Conservation (phyloP, 2,329 filamentous ascomycete genomes). For the Fusarium concolor region DNA sequence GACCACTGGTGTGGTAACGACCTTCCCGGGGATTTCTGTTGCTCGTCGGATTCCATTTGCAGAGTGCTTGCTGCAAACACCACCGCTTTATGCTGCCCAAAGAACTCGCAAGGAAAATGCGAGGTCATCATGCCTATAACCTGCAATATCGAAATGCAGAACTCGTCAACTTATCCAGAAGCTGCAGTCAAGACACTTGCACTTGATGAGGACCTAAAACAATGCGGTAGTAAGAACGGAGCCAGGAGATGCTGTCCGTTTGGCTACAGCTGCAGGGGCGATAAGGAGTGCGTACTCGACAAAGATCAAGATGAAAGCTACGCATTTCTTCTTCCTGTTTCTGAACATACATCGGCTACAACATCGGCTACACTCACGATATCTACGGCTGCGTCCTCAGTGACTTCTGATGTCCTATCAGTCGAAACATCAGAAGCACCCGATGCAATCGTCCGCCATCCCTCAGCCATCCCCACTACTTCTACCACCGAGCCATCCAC, state of each 20-base stretch:
- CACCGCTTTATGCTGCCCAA: conserved; percentile 43
- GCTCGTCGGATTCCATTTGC: conserved; percentile 32
- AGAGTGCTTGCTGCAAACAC: conserved; percentile 45
- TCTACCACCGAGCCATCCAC: conserved; percentile 19
- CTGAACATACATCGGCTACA: conserved; percentile 21
- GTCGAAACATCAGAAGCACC: conserved; percentile 39
- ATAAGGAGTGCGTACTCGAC: conserved; percentile 37
- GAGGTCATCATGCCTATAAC: conserved; percentile 39
- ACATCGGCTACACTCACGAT: conserved; percentile 3
- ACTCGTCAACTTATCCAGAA: conserved; percentile 29
- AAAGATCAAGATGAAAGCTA: conserved; percentile 39
- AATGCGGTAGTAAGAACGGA: conserved; percentile 34
- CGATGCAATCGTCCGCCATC: conserved; percentile 12
- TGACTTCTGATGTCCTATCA: conserved; percentile 23
- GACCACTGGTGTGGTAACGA: conserved; percentile 36
- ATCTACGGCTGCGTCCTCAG: conserved; percentile 13
- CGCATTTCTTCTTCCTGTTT: conserved; percentile 35
- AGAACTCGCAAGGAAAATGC: conserved; percentile 32
- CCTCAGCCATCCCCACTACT: conserved; percentile 15
- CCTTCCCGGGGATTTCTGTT: conserved; percentile 42
- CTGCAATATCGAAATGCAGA: conserved; percentile 36
- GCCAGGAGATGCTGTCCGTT: conserved; percentile 42
- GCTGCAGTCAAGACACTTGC: conserved; percentile 40
- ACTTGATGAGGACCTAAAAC: conserved; percentile 31
- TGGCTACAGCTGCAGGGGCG: conserved; percentile 40